phyloP scores from a whole-genome alignment of 1,284 basidiomycete genomes.

The Gymnopus androsaceus region DNA sequence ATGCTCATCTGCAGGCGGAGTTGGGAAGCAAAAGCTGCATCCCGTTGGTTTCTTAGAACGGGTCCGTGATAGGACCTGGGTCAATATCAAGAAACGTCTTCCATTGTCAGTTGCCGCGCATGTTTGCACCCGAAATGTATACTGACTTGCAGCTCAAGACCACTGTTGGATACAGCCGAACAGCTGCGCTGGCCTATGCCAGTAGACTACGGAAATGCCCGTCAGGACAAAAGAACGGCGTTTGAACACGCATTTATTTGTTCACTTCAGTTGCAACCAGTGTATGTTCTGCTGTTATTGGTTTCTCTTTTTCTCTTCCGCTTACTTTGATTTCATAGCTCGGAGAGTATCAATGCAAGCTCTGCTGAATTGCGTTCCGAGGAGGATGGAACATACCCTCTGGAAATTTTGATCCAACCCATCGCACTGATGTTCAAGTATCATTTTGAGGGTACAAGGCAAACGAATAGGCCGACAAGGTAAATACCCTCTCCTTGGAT shows the following conservation, averaged over 20 bases:
- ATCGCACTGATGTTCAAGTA: conserved; percentile 90
- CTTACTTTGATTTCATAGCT: conserved; percentile 36
- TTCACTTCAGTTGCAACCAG: conserved; percentile 71
- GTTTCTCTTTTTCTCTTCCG: neutral
- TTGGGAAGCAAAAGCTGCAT: conserved; percentile 49
- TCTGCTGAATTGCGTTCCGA: conserved; percentile 26
- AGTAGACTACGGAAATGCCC: conserved; percentile 60
- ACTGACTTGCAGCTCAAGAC: conserved; percentile 39
- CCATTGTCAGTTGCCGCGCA: conserved; percentile 51
- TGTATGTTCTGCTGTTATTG: conserved; percentile 54
- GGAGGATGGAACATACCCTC: conserved; percentile 68
- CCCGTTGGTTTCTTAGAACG: conserved; percentile 59
- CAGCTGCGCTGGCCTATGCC: conserved; percentile 80
- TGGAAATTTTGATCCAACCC: conserved; percentile 85
- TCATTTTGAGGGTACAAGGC: conserved; percentile 87
- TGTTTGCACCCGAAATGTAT: neutral
- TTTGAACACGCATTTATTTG: conserved; percentile 80
- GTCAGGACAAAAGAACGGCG: conserved; percentile 49
- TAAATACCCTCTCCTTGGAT: conserved; percentile 30
- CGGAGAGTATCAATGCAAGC: conserved; percentile 44
- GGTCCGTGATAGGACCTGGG: conserved; percentile 72
- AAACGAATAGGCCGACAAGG: conserved; percentile 96
- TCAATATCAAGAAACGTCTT: conserved; percentile 65
- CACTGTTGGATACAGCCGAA: conserved; percentile 68
- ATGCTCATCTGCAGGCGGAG: conserved; percentile 44